These are phyloP conservation scores for Caryocar brasiliense DNA, from an alignment of 441 rosid genomes.

Conservation along the genomic window DNA sequence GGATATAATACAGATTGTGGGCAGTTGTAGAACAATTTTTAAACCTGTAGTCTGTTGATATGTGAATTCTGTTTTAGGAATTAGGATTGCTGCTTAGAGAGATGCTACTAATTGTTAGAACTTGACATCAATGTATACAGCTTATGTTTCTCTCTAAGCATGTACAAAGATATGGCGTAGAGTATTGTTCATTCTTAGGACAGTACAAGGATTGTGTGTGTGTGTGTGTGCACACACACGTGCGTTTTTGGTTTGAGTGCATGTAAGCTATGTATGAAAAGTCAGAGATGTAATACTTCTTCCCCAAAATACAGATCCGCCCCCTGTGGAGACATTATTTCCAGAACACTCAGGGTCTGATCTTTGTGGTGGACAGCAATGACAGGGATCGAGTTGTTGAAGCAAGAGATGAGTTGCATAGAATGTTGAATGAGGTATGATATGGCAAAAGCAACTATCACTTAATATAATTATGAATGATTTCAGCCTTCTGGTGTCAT, in stretches of 20 bases:
- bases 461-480: not conserved
- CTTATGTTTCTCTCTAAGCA: too few species aligned
- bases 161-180: too few species aligned
- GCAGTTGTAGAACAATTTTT: not conserved
- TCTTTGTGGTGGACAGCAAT: constrained; percentile 55
- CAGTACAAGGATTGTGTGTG: too few species aligned
- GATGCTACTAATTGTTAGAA: too few species aligned
- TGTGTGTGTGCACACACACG: too few species aligned
- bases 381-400: constrained; percentile 53
- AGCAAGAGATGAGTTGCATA: constrained; percentile 45
- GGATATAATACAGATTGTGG: not conserved
- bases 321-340: constrained; percentile 60
- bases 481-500: not conserved
- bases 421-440: constrained; percentile 47
- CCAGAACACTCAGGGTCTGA: constrained; percentile 53
- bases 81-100: too few species aligned
- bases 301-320: constrained; percentile 29
- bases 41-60: too few species aligned
- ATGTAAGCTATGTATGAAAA: not conserved
- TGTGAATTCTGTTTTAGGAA: too few species aligned
- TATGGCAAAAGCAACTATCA: not conserved
- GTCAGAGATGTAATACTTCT: not conserved
- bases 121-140: too few species aligned
- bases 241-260: not conserved
- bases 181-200: too few species aligned